These are phyloP conservation scores for Megacollybia marginata DNA, from an alignment of 768 basidiomycete genomes.

Conservation along the genomic window DNA sequence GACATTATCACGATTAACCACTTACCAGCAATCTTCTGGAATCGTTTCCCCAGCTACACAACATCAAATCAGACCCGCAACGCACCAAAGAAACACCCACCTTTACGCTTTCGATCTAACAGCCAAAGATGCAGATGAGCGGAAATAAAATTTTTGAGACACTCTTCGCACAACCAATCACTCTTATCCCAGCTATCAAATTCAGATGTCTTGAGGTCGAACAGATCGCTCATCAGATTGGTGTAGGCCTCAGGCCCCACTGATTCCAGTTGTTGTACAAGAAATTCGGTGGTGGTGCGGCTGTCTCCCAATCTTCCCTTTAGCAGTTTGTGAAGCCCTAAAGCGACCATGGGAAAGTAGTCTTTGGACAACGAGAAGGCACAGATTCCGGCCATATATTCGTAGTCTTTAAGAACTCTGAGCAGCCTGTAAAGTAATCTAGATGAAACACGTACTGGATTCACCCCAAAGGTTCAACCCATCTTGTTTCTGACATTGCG, in stretches of 20 bases:
- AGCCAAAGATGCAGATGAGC: background rate
- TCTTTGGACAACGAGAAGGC: background rate
- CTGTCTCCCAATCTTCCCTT: background rate
- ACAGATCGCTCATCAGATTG: background rate
- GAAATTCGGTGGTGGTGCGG: background rate
- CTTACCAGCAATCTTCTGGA: conserved; percentile 10
- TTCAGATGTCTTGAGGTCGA: background rate
- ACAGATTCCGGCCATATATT: background rate
- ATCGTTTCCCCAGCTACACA: conserved; percentile 3
- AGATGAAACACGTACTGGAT: background rate
- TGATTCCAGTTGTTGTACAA: background rate
- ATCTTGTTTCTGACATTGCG: background rate
- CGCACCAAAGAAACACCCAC: background rate
- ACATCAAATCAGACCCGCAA: background rate
- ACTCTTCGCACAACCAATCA: background rate
- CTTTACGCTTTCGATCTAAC: background rate
- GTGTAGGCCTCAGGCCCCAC: background rate
- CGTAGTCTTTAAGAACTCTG: no score
- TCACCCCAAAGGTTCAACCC: background rate
- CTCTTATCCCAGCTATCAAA: background rate
- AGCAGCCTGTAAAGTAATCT: no score
- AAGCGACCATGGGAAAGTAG: background rate
- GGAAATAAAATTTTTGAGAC: background rate
- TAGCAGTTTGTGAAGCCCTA: background rate
- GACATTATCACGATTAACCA: background rate